These are phyloP conservation scores for Moelleriella libera DNA, from an alignment of 2,329 filamentous ascomycete genomes.

Conservation along the genomic window DNA sequence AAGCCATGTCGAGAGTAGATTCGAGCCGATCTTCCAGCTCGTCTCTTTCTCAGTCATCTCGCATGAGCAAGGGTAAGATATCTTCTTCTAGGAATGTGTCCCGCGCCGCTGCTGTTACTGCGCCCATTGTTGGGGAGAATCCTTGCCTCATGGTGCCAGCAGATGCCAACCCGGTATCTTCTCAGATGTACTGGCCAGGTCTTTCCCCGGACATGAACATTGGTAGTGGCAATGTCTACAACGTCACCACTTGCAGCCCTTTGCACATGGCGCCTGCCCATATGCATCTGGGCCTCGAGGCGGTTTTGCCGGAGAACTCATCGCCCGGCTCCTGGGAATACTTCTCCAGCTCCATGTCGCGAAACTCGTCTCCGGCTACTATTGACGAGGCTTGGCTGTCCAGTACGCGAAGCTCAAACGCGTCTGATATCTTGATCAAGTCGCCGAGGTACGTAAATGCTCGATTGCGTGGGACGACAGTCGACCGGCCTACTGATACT, in stretches of 20 bases:
- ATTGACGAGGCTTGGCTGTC: conserved; percentile 33
- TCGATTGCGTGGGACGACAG: not conserved
- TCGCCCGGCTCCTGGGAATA: conserved; percentile 38
- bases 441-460: conserved; percentile 36
- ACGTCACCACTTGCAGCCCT: conserved; percentile 24
- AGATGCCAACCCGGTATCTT: conserved; percentile 29
- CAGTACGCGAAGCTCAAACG: conserved; percentile 22
- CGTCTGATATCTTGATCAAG: conserved; percentile 33
- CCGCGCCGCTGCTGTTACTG: conserved; percentile 17
- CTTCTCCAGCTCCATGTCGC: conserved; percentile 37
- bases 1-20: conserved; percentile 24
- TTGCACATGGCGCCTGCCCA: conserved; percentile 43
- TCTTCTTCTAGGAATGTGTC: conserved; percentile 26
- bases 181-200: conserved; percentile 36
- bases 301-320: conserved; percentile 31
- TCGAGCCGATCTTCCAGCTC: conserved; percentile 25
- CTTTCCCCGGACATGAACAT: conserved; percentile 31
- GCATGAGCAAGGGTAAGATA: conserved; percentile 37
- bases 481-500: conserved; percentile 4
- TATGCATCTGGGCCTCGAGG: conserved; percentile 39
- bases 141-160: conserved; percentile 36
- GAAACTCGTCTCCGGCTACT: conserved; percentile 33
- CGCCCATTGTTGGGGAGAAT: conserved; percentile 31
- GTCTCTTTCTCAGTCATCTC: conserved; percentile 34
- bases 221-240: conserved; percentile 27